Conservation (phyloP, 495 filamentous ascomycete species). For the Podospora fimiseda region DNA sequence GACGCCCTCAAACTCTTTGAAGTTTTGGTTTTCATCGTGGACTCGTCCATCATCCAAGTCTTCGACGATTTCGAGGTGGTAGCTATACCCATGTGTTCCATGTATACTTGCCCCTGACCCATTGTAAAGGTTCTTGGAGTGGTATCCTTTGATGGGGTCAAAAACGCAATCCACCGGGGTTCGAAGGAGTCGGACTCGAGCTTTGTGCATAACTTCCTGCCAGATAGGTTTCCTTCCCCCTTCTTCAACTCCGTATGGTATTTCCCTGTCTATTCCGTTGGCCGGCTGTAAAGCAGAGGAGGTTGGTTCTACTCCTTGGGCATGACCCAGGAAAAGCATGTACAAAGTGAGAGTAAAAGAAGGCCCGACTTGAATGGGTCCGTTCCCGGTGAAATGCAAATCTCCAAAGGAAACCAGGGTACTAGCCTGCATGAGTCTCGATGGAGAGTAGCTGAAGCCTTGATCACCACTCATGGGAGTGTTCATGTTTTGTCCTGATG, state of each 20-base stretch:
- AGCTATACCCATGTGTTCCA: conserved; percentile 70
- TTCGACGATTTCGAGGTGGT: conserved; percentile 84
- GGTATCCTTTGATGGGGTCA: conserved; percentile 20
- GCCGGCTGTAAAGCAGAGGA: neutral
- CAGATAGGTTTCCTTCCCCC: conserved; percentile 69
- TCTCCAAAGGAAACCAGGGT: conserved; percentile 87
- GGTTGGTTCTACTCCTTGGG: conserved; percentile 11
- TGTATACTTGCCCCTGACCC: neutral
- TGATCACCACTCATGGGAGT: conserved; percentile 57
- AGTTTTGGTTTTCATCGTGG: conserved; percentile 72
- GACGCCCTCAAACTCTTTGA: conserved; percentile 53
- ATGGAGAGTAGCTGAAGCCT: conserved; percentile 68
- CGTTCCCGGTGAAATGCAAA: conserved; percentile 63
- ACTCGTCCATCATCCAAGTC: conserved; percentile 88
- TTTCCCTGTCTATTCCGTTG: conserved; percentile 6
- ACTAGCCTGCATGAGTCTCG: conserved; percentile 86
- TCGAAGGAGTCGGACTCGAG: conserved; percentile 69
- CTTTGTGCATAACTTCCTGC: conserved; percentile 98
- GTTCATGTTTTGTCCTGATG: conserved; percentile 81
- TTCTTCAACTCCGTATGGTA: conserved; percentile 42
- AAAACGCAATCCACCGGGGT: conserved; percentile 30
- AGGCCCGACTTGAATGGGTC: conserved; percentile 78
- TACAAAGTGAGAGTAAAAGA: conserved; percentile 87
- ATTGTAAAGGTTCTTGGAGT: neutral
- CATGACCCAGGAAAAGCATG: conserved; percentile 89